A percentile compares a stretch with the other conserved stretches of the same genome.
Conservation (phyloP, 2,329 filamentous ascomycete species). For the Aureobasidium zeae region DNA sequence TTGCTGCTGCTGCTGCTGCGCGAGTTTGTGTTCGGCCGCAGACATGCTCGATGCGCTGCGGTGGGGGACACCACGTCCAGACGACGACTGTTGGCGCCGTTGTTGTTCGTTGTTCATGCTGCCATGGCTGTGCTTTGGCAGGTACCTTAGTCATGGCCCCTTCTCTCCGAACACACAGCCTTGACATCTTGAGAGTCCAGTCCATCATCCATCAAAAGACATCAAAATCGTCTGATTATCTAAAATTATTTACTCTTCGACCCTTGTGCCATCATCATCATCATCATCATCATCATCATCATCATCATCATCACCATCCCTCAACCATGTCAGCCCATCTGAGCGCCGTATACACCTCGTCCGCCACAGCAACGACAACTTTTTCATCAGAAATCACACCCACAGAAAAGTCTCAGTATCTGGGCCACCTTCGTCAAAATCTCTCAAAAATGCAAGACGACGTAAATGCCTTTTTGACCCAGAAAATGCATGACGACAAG, state of each 20-base stretch:
- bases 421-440: constrained; percentile 50
- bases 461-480: constrained; percentile 62
- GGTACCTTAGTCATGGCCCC: not conserved
- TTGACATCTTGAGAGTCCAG: not conserved
- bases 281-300: too few relatives aligned
- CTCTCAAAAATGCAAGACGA: constrained; percentile 51
- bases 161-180: not conserved
- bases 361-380: constrained; percentile 19
- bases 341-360: constrained; percentile 23
- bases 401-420: constrained; percentile 50
- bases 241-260: too few relatives aligned
- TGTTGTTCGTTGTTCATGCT: constrained; percentile 2
- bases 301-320: not conserved
- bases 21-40: not conserved
- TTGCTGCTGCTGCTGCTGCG: not conserved
- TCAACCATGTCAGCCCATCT: constrained; percentile 16
- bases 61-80: not conserved
- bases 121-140: not conserved
- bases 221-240: too few relatives aligned
- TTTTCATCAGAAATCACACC: constrained; percentile 21
- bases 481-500: constrained; percentile 66
- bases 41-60: constrained; percentile 13
- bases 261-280: too few relatives aligned
- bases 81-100: not conserved
- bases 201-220: not conserved